These are phyloP conservation scores for Patellifolia procumbens DNA, from an alignment of 179 eudicot species.

Conservation along the genomic window DNA sequence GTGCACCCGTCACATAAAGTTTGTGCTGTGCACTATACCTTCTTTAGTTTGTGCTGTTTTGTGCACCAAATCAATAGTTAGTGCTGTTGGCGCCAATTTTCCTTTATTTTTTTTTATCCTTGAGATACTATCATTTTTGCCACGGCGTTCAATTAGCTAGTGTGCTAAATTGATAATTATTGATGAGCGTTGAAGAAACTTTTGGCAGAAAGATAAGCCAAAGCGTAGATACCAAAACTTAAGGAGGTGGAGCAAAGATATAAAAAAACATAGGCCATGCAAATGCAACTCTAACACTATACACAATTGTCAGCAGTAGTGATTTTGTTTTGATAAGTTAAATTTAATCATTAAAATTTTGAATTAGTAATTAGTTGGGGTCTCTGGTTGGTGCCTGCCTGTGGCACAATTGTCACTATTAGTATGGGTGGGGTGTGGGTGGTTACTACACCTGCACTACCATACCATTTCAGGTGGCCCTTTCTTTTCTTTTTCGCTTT, in stretches of 20 bases:
- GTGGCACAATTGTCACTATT: constrained; percentile 16
- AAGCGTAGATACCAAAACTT: constrained; percentile 10
- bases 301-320: too few species aligned
- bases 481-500: background rate
- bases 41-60: too few species aligned
- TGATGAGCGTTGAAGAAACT: constrained; percentile 4
- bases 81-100: too few species aligned
- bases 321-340: too few species aligned
- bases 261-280: background rate
- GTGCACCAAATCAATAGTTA: too few species aligned
- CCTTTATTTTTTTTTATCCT: too few species aligned
- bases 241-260: constrained; percentile 16
- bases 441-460: background rate
- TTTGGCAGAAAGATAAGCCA: constrained; percentile 5
- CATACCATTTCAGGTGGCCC: background rate
- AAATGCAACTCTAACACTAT: too few species aligned
- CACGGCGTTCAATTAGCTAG: background rate
- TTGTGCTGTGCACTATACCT: too few species aligned
- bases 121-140: background rate
- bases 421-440: too few species aligned
- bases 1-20: too few species aligned
- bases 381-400: background rate
- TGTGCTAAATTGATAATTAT: constrained; percentile 1
- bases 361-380: constrained; percentile 11
- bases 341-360: too few species aligned